phyloP scores from a whole-genome alignment of 75 land plant genomes.

The Picea glauca region DNA sequence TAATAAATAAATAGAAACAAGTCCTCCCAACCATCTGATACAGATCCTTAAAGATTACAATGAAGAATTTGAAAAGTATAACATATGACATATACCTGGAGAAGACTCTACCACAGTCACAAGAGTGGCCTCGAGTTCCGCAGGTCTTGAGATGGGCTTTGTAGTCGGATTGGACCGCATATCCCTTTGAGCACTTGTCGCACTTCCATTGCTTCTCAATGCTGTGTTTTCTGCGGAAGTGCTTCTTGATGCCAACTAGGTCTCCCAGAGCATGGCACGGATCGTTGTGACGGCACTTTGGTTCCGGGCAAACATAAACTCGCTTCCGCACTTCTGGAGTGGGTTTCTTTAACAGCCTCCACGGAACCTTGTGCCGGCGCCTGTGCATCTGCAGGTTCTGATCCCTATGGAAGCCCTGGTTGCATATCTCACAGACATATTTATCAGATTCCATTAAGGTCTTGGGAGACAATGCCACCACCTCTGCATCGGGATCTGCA shows the following conservation, averaged over 20 bases:
- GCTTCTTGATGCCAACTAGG: slow-evolving; percentile 96
- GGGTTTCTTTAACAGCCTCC: slow-evolving; percentile 80
- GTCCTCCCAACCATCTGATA: background rate
- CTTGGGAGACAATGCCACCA: too few relatives aligned
- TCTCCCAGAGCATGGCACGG: slow-evolving; percentile 95
- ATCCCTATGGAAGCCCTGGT: too few relatives aligned
- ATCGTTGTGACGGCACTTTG: slow-evolving; percentile 84
- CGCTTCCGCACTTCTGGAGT: slow-evolving; percentile 57
- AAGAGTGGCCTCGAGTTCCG: slow-evolving; percentile 44
- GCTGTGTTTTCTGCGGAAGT: slow-evolving; percentile 84
- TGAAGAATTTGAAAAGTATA: background rate
- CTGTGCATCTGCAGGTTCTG: slow-evolving; percentile 96
- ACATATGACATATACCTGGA: slow-evolving; percentile 23
- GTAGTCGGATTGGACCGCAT: slow-evolving; percentile 48
- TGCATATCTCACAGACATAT: too few relatives aligned
- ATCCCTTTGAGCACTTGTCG: slow-evolving; percentile 34
- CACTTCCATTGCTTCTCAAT: slow-evolving; percentile 44
- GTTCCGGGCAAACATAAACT: slow-evolving; percentile 93
- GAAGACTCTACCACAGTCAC: slow-evolving; percentile 45
- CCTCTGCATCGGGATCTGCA: too few relatives aligned
- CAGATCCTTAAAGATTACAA: background rate
- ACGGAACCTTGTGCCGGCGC: slow-evolving; percentile 91
- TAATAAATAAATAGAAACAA: background rate
- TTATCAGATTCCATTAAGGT: too few relatives aligned
- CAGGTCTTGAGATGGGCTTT: slow-evolving; percentile 47